Base-by-base conservation (phyloP, 495 filamentous ascomycete species). In the Xylaria nigripes region DNA sequence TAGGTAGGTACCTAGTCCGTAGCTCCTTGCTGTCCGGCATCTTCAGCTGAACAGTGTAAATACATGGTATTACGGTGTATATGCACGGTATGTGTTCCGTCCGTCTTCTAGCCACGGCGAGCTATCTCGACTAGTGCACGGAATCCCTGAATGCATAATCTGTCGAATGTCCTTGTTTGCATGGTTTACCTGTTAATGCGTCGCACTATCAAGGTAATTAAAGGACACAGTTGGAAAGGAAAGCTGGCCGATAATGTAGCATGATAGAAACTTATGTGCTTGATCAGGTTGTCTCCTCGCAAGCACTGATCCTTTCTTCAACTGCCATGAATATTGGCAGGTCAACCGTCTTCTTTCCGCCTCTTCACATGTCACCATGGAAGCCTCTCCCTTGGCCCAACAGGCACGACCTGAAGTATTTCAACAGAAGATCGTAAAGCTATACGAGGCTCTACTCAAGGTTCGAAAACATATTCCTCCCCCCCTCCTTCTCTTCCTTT, bases 331-430 rank as follows among this genome's bases (percentile, higher is more conserved):
- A 36, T 38, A 34, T 50, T 50, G 49, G 38, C 45, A 29, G 18
- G 29, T 40, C 43, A 24, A 27, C 24, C 3, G 16, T 32, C 40
- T 23, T 25, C 30, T 27, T 34, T 19, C 25, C 18, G 34, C 13
- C n/a, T 54, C 25, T 30, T 21, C 57, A 32, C 42, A 53, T 48
- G 51, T 51, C 40, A 34, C 44, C 42, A 95, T 96, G 90, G 89
- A 94, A 71, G 77, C 83, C 46, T 96, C 91, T 65, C 93, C 93
- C 54, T 81, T 98, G 64, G 95, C 90, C 21, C 90, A 92, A 71
- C 91, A 96, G 76, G 81, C 80, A 70, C 82, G 93, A 64, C 94
- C 93, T 54, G 89, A 90, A 64, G 78, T 81, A 41, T 96, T 98
- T 67, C 83, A 93, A 70, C 94, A 86, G 24, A 97, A 97, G 74